These are phyloP conservation scores for Onygena corvina DNA, from an alignment of 2,329 filamentous ascomycete genomes.

Conservation along the genomic window DNA sequence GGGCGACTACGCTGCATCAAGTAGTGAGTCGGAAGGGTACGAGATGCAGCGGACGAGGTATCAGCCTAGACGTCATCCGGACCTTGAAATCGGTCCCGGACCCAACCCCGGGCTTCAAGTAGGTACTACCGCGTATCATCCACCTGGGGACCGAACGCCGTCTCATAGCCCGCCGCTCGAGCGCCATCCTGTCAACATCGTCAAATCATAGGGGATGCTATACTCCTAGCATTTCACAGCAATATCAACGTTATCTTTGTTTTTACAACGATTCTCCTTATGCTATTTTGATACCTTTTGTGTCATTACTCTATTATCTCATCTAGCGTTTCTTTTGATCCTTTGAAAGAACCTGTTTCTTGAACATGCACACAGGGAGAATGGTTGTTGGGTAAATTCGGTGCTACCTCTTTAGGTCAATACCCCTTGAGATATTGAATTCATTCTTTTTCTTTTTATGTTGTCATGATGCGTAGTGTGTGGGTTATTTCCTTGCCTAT, in stretches of 20 bases:
- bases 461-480: too few species aligned
- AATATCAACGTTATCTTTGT: background rate
- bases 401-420: background rate
- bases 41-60: conserved; percentile 15
- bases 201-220: background rate
- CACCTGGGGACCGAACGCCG: background rate
- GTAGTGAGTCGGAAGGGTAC: conserved; percentile 11
- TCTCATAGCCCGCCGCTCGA: conserved; percentile 7
- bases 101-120: background rate
- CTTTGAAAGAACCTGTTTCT: background rate
- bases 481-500: too few species aligned
- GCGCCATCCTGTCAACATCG: background rate
- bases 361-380: background rate
- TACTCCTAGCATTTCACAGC: background rate
- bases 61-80: conserved; percentile 1
- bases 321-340: background rate
- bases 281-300: background rate
- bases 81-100: conserved; percentile 7
- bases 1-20: conserved; percentile 11
- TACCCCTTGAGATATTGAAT: background rate
- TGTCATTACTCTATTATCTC: background rate
- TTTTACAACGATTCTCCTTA: background rate
- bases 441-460: background rate
- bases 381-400: background rate
- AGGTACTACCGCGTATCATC: conserved; percentile 8